Conservation (phyloP, 106 monocot genomes). For the Narthecium ossifragum region DNA sequence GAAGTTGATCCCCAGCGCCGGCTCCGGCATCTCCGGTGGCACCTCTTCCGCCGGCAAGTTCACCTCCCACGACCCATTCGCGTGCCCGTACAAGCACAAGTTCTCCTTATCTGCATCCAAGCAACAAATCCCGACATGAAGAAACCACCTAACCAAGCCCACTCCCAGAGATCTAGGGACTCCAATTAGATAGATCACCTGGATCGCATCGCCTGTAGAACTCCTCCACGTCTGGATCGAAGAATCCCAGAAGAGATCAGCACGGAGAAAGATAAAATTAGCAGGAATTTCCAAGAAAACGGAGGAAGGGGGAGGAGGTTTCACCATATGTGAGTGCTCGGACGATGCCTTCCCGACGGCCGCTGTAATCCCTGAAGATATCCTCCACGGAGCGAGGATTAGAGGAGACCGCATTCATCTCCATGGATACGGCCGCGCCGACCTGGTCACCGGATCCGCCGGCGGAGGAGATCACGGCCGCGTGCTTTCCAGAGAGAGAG, state of each 20-base stretch:
- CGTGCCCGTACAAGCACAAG: conserved; percentile 78
- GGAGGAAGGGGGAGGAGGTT: neutral
- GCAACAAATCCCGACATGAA: too few relatives aligned
- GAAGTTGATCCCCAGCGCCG: conserved; percentile 93
- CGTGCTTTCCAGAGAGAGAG: too few relatives aligned
- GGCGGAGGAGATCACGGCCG: neutral
- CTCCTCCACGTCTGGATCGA: conserved; percentile 67
- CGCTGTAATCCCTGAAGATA: conserved; percentile 77
- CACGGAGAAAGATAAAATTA: neutral
- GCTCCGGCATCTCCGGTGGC: conserved; percentile 96
- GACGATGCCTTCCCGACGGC: conserved; percentile 71
- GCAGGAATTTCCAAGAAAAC: neutral
- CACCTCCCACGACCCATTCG: conserved; percentile 78
- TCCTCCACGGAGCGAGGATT: conserved; percentile 82
- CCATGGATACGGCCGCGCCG: conserved; percentile 4
- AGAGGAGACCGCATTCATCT: conserved; percentile 38
- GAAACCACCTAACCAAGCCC: too few relatives aligned
- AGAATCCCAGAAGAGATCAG: conserved; percentile 1
- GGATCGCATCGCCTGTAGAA: conserved; percentile 85
- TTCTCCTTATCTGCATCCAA: conserved; percentile 77
- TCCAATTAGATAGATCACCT: conserved; percentile 25
- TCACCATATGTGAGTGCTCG: conserved; percentile 73
- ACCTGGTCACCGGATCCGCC: neutral
- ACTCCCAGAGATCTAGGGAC: too few relatives aligned
- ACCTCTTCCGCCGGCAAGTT: conserved; percentile 92